Base-by-base conservation (phyloP, 2,329 filamentous ascomycete species). In the Nemania bipapillata region DNA sequence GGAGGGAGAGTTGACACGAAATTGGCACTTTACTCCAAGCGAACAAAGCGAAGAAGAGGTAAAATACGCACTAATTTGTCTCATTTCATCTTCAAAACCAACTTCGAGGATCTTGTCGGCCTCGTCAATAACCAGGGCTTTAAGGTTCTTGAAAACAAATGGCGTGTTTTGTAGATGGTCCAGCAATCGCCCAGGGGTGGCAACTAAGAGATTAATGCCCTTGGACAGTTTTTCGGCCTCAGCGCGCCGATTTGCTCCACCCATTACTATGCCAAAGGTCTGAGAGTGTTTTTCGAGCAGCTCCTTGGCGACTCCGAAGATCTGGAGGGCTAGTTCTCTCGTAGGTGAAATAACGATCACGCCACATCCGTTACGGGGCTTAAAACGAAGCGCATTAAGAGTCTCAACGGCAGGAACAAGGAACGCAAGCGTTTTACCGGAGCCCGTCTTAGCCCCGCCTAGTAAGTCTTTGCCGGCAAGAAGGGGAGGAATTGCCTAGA, bases 41-140 rank as follows among this genome's bases (percentile, higher is more conserved):
- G 3, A 26, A 32, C n/a, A 32, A 32, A 24, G 15, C 4, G 26
- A 4, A 1, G 17, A 28, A 30, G 26, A 1, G 12, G 1, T 30
- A 5, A 35, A 26, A 26, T 11, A 26, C 50, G 20, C 32, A 53
- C 50, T 91, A 74, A 99, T 97, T 80, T 96, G 91, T 72, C 93
- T 88, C 92, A 99, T 97, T 83, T 99, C 96, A 77, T 98, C 96
- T 81, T 99, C 96, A 85, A 99, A 99, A 75, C 96, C 95, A 70
- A 97, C 93, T 83, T 99, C 96, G 52, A 99, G 84, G 71, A 99
- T 97, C 55, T 96, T 91, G 79, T 99, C 96, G 20, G 96, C 96
- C 83, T 99, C 96, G 76, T 99, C 96, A 74, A 98, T 97, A 73
- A 99, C 89, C 40, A 99, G 86, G 1, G 93, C 92, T 80, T 94